Conservation (phyloP, 1,284 basidiomycete species). For the Cutaneotrichosporon daszewskae region DNA sequence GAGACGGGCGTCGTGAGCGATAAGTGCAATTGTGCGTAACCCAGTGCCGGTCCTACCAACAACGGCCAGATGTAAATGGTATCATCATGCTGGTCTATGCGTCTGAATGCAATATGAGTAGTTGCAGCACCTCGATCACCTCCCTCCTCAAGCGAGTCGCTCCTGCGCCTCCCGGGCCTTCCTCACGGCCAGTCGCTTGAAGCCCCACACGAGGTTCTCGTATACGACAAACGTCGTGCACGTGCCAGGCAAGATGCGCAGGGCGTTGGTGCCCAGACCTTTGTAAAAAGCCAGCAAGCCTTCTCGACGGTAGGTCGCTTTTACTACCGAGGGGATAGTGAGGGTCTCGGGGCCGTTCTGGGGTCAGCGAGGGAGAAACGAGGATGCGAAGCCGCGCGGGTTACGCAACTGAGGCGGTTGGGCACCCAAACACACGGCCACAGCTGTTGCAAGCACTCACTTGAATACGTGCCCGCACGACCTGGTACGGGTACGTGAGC, state of each 20-base stretch:
- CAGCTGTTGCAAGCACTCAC: slow-evolving; percentile 30
- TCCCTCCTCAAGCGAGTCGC: slow-evolving; percentile 4
- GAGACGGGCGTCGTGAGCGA: too few species aligned
- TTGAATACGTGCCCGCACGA: slow-evolving; percentile 89
- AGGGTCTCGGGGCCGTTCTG: slow-evolving; percentile 54
- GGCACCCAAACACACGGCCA: background rate
- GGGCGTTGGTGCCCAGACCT: slow-evolving; percentile 90
- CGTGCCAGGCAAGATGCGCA: slow-evolving; percentile 91
- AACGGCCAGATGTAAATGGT: too few species aligned
- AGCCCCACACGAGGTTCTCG: slow-evolving; percentile 84
- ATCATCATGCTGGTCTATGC: too few species aligned
- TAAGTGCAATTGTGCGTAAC: too few species aligned
- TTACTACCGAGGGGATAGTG: slow-evolving; percentile 68
- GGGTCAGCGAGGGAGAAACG: slow-evolving; percentile 4
- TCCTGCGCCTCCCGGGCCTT: slow-evolving; percentile 13
- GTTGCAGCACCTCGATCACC: background rate
- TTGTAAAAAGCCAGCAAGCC: slow-evolving; percentile 87
- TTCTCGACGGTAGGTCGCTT: slow-evolving; percentile 72
- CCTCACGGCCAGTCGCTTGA: slow-evolving; percentile 51
- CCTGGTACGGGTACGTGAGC: slow-evolving; percentile 94
- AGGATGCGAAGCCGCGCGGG: too few species aligned
- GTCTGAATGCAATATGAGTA: too few species aligned
- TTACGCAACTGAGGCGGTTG: too few species aligned
- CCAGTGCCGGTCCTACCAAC: too few species aligned
- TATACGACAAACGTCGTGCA: slow-evolving; percentile 98